These are phyloP conservation scores for Cicer judaicum DNA, from an alignment of 306 rosid species.

Conservation along the genomic window DNA sequence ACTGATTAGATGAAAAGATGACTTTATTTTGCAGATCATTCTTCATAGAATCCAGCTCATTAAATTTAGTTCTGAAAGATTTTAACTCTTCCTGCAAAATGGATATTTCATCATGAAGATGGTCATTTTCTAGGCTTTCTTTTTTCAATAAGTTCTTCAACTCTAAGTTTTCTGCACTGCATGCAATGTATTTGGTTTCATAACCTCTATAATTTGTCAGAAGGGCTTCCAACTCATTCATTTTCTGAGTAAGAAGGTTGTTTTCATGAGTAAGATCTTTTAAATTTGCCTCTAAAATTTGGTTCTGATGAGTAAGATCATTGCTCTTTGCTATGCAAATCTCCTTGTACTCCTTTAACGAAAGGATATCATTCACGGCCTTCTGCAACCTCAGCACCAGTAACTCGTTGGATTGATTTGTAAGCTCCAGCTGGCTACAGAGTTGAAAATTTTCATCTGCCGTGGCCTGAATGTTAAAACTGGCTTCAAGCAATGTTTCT, in stretches of 20 bases:
- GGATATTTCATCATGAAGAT: constrained; percentile 59
- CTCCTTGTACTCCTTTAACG: constrained; percentile 66
- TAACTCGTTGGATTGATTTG: constrained; percentile 76
- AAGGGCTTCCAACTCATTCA: constrained; percentile 61
- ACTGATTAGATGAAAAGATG: constrained; percentile 50
- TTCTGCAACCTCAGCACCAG: constrained; percentile 70
- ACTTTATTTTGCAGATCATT: constrained; percentile 65
- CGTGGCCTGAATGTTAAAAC: constrained; percentile 58
- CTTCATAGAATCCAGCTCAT: constrained; percentile 62
- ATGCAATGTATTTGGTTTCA: constrained; percentile 61
- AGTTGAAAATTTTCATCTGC: constrained; percentile 66
- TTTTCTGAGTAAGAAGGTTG: constrained; percentile 60
- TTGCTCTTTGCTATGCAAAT: constrained; percentile 63
- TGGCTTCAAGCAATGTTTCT: constrained; percentile 78
- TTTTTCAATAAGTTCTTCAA: constrained; percentile 59
- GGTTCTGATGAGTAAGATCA: constrained; percentile 67
- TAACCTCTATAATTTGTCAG: constrained; percentile 61
- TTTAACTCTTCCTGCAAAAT: constrained; percentile 70
- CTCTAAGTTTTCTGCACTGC: constrained; percentile 70
- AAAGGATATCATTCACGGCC: constrained; percentile 68
- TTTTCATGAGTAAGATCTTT: constrained; percentile 59
- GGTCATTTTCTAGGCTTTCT: constrained; percentile 58
- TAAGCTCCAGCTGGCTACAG: constrained; percentile 67
- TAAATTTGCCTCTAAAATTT: constrained; percentile 64
- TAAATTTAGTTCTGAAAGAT: constrained; percentile 56